phyloP scores from a whole-genome alignment of 805 yeast species.

The Myxozyma melibiosi region DNA sequence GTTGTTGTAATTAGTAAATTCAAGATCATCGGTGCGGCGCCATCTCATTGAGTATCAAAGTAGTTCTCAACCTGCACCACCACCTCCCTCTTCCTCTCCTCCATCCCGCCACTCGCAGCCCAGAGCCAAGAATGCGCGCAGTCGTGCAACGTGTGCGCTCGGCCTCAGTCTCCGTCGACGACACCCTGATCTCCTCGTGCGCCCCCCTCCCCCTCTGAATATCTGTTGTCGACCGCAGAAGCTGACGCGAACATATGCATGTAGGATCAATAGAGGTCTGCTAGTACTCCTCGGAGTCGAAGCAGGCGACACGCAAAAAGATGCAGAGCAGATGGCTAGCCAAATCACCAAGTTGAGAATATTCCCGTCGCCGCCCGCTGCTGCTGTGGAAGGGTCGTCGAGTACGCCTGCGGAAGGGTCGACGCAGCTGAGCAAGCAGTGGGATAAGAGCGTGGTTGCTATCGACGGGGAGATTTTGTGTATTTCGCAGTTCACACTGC shows the following conservation, averaged over 20 bases:
- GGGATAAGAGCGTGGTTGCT: constrained; percentile 74
- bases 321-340: constrained; percentile 65
- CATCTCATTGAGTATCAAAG: neutral
- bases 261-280: constrained; percentile 64
- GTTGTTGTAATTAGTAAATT: neutral
- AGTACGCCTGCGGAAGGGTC: constrained; percentile 5
- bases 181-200: constrained; percentile 64
- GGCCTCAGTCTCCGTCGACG: constrained; percentile 87
- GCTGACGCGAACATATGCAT: too few species aligned
- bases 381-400: constrained; percentile 51
- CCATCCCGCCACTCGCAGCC: neutral
- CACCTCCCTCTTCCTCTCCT: neutral
- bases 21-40: neutral
- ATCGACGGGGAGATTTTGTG: constrained; percentile 73
- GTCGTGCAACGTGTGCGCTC: constrained; percentile 86
- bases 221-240: neutral
- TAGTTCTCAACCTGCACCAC: neutral
- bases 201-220: constrained; percentile 16
- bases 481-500: constrained; percentile 87
- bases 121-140: constrained; percentile 63
- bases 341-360: constrained; percentile 67
- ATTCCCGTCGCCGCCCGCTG: constrained; percentile 54
- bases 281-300: constrained; percentile 84
- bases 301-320: constrained; percentile 72
- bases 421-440: constrained; percentile 50